Evolutionary conservation across 495 filamentous ascomycete species (phyloP), one percentile per base, ranked within the genome.

Genomic region (Evansstolkia leycettana): DNA sequence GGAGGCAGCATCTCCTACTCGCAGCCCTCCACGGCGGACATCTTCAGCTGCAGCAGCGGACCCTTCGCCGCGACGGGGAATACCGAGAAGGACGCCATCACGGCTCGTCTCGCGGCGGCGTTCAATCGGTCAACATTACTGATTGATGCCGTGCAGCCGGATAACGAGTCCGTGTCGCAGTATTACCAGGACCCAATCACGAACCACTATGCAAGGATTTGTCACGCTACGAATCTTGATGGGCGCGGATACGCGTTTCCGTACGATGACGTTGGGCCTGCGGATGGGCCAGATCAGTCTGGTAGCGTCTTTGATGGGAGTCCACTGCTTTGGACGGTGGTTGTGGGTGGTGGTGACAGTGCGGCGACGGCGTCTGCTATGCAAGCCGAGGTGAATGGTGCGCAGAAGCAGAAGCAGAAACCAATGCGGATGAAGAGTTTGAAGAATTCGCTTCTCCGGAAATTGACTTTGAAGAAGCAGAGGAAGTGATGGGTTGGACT

Each of bases 241-340:
- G 63, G 68, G 2, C 56, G 67, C 10, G 82, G 82, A 2, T 87
- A 86, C 58, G 77, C 80, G 2, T 85, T 85, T 46, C 80, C 82
- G 0, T 87, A 84, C 47, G 81, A 87, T 48, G 82, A 87, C 53
- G 82, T 85, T 3, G 65, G 67, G 14, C 68, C 77, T 1, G 54
- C 55, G 12, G 69, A 65, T 34, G 71, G 64, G 0, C 42, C 51
- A 10, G 76, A 84, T 54, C 75, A 78, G 42, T 72, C 70, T 19
- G 82, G 82, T 2, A 70, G 66, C 31, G 70, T 84, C n/a, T 69
- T 50, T 36, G 73, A 73, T 48, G 48, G 51, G 3, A 69, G 54
- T 31, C 81, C 80, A 2, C 37, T 51, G 37, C 42, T 75, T 27
- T 67, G 82, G 37, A 74, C 71, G 0, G 67, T 86, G 9, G 65